Conservation (phyloP, 805 yeast species). For the Metschnikowia lachancei region DNA sequence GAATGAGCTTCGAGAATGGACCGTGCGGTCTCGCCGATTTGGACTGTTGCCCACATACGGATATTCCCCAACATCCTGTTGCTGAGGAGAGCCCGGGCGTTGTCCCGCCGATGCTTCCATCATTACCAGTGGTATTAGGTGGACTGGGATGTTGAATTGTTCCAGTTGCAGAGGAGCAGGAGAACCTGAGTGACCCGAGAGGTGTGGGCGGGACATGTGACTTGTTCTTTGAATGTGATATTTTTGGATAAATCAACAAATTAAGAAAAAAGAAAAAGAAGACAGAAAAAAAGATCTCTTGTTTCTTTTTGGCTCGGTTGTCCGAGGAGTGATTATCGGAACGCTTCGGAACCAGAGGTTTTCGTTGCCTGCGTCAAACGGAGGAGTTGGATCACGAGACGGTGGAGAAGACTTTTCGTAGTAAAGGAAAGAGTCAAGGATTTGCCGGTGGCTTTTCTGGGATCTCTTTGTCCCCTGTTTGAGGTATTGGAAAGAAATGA, state of each 20-base stretch:
- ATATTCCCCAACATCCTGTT: neutral
- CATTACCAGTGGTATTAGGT: conserved; percentile 27
- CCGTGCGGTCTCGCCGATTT: too few species aligned
- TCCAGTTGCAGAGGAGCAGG: conserved; percentile 15
- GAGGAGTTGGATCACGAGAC: too few species aligned
- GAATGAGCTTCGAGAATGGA: too few species aligned
- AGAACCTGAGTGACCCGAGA: conserved; percentile 5
- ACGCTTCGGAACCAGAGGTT: too few species aligned
- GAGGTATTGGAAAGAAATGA: too few species aligned
- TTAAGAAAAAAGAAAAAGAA: neutral
- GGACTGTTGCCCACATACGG: neutral
- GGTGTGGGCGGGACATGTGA: conserved; percentile 6
- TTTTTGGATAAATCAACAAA: neutral
- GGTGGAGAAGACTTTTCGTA: too few species aligned
- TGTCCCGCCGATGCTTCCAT: conserved; percentile 11
- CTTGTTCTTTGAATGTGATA: neutral
- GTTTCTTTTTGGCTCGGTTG: neutral
- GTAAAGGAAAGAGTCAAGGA: too few species aligned
- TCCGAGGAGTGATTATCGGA: too few species aligned
- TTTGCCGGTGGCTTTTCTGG: too few species aligned
- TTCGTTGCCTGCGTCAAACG: too few species aligned
- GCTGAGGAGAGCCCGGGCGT: conserved; percentile 3
- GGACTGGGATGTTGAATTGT: conserved; percentile 28
- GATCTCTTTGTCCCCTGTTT: too few species aligned
- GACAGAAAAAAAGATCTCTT: neutral